Percentiles rank a stretch among this genome's conserved stretches.
phyloP scores from a whole-genome alignment of 1,284 basidiomycete genomes.

The Ustilago sp. region DNA sequence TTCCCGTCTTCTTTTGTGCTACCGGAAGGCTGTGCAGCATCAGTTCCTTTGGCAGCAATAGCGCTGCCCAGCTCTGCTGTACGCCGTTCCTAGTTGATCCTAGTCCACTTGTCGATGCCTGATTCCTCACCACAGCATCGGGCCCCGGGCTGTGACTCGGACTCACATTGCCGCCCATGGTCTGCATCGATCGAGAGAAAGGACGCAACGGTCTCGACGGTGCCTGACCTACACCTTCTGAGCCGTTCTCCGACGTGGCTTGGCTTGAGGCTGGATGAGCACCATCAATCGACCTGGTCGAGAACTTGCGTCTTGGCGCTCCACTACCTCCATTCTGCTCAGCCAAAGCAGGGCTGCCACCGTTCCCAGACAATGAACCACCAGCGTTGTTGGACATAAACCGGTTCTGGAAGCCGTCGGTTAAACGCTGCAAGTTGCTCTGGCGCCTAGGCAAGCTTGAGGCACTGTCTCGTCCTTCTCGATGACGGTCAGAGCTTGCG shows the following conservation, averaged over 20 bases:
- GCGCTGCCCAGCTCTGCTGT: slow-evolving; percentile 52
- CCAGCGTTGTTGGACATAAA: slow-evolving; percentile 18
- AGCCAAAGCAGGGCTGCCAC: background rate
- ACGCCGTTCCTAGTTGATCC: slow-evolving; percentile 10
- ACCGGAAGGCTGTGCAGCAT: slow-evolving; percentile 62
- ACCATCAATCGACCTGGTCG: slow-evolving; percentile 39
- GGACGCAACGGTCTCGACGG: slow-evolving; percentile 9
- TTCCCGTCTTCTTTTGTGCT: slow-evolving; percentile 58
- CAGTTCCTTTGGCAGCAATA: slow-evolving; percentile 61
- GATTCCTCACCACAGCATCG: slow-evolving; percentile 1
- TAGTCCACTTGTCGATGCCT: background rate
- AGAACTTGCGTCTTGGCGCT: slow-evolving; percentile 29
- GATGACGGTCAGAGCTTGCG: slow-evolving; percentile 12
- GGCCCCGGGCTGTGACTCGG: slow-evolving; percentile 18
- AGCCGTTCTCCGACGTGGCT: slow-evolving; percentile 7
- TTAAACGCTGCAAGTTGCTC: slow-evolving; percentile 33
- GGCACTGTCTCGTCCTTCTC: background rate
- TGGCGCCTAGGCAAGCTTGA: slow-evolving; percentile 18
- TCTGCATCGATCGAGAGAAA: slow-evolving; percentile 30
- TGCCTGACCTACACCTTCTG: background rate
- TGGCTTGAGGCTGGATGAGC: background rate
- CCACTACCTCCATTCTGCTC: slow-evolving; percentile 6
- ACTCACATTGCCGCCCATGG: slow-evolving; percentile 7
- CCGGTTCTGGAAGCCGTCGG: slow-evolving; percentile 31
- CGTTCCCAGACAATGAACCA: background rate